Evolutionary conservation across 345 rosid genomes (phyloP), one percentile per base, ranked within the genome.

Genomic region (Citrus glauca): DNA sequence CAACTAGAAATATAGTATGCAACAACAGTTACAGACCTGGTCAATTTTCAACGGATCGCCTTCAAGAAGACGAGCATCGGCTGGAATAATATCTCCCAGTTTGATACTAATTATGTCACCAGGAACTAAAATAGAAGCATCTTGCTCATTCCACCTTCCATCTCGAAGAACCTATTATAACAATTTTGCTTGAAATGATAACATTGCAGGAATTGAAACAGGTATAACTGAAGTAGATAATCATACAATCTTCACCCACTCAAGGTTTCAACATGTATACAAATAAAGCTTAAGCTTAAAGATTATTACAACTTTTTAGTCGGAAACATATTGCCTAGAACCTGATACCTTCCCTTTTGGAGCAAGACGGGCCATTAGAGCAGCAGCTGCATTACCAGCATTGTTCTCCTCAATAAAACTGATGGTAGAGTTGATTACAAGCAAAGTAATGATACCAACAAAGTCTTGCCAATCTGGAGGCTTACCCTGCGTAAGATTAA

Each of bases 391-490:
- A 72, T 95, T 91, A 60, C 99, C 99, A 0, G 99, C 99, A 81
- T 95, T 95, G 79, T 95, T 95, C 83, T 95, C 99, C 86, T 95
- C 97, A 2, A 93, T 90, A 80, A 95, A 95, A 85, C 98, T 95
- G 83, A 95, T 95, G n/a, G 99, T 94, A 22, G 99, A 95, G 83
- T 94, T 95, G 57, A 95, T 94, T 73, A 95, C 0, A 80, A 95
- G 97, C 63, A 94, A 90, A 28, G 97, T 91, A 38, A 95, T 93
- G 59, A 95, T 95, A 74, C 99, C 98, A 69, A 95, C 94, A 77
- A 95, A 95, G 69, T 93, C 99, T 84, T 95, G 99, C 99, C 99
- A 95, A 80, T 93, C 99, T 13, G 98, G 99, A 53, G 99, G 99
- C 87, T 93, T 93, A 37, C 97, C 95, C 98, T 93, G 80, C 73